Conservation (phyloP, 139 green algal species). For the Micractinium sp. region DNA sequence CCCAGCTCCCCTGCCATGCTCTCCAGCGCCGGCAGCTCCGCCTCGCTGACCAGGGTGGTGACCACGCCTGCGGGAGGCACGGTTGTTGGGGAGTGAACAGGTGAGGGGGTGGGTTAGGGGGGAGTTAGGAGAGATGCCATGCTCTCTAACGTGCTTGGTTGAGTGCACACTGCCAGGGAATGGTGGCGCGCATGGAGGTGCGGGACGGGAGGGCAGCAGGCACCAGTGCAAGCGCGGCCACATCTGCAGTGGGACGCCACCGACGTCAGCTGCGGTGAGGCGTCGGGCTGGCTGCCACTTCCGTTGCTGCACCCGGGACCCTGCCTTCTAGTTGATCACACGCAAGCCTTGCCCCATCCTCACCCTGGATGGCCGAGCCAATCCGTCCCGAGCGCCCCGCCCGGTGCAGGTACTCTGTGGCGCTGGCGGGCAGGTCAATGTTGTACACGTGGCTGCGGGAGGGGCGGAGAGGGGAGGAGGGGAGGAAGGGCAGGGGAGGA, state of each 20-base stretch:
- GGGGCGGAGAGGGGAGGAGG: background rate
- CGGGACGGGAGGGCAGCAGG: background rate
- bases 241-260: background rate
- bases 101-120: background rate
- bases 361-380: constrained; percentile 47
- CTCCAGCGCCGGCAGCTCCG: constrained; percentile 55
- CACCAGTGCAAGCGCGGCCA: background rate
- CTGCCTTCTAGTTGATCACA: no score
- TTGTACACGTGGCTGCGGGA: constrained; percentile 80
- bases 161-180: background rate
- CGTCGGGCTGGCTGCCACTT: background rate
- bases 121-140: no score
- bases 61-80: constrained; percentile 54
- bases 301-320: no score
- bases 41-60: constrained; percentile 65
- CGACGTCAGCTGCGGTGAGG: background rate
- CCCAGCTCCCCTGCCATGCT: constrained; percentile 59
- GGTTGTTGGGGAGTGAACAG: background rate
- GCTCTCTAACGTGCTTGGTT: background rate
- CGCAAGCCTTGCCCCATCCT: background rate
- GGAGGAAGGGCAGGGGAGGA: background rate
- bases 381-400: constrained; percentile 81
- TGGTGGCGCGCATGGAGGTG: background rate
- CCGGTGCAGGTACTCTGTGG: constrained; percentile 81
- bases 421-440: constrained; percentile 61